A percentile compares a stretch with the other conserved stretches of the same genome.
Conservation (phyloP, 2,329 filamentous ascomycete species). For the Penicillium oxalicum region DNA sequence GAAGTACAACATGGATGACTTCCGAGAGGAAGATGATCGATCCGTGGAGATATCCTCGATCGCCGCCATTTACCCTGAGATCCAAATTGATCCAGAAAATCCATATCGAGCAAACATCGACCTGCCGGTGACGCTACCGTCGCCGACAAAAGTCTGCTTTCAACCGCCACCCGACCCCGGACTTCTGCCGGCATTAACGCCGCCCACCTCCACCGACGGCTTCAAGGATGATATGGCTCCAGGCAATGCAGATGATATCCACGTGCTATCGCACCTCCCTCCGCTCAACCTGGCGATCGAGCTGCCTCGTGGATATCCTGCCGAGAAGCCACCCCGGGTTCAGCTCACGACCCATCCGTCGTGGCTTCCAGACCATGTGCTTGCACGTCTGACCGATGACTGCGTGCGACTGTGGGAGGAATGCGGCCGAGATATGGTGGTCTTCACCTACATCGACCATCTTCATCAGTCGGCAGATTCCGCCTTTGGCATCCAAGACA, state of each 20-base stretch:
- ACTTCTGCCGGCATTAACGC: constrained; percentile 33
- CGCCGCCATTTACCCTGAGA: constrained; percentile 58
- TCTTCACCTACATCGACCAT: constrained; percentile 56
- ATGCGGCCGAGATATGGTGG: constrained; percentile 50
- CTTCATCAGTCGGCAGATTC: constrained; percentile 54
- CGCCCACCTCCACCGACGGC: constrained; percentile 38
- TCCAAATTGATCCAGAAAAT: constrained; percentile 43
- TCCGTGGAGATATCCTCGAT: constrained; percentile 55
- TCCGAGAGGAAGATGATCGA: constrained; percentile 49
- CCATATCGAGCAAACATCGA: constrained; percentile 50
- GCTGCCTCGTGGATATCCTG: constrained; percentile 53
- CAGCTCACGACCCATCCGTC: constrained; percentile 44
- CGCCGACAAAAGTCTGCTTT: constrained; percentile 46
- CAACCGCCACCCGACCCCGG: constrained; percentile 31
- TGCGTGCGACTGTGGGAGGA: constrained; percentile 54
- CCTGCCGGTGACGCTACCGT: constrained; percentile 50
- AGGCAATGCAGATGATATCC: constrained; percentile 32
- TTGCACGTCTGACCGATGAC: constrained; percentile 43
- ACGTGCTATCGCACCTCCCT: constrained; percentile 51
- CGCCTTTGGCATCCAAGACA: constrained; percentile 46
- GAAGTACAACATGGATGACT: constrained; percentile 31
- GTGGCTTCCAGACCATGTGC: constrained; percentile 48
- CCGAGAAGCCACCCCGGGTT: constrained; percentile 46
- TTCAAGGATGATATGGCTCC: constrained; percentile 22
- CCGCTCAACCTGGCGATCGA: constrained; percentile 49